Percentiles rank a stretch among this genome's conserved stretches.
These are phyloP conservation scores for Iberis pinnata DNA, from an alignment of 345 rosid genomes.

Conservation along the genomic window DNA sequence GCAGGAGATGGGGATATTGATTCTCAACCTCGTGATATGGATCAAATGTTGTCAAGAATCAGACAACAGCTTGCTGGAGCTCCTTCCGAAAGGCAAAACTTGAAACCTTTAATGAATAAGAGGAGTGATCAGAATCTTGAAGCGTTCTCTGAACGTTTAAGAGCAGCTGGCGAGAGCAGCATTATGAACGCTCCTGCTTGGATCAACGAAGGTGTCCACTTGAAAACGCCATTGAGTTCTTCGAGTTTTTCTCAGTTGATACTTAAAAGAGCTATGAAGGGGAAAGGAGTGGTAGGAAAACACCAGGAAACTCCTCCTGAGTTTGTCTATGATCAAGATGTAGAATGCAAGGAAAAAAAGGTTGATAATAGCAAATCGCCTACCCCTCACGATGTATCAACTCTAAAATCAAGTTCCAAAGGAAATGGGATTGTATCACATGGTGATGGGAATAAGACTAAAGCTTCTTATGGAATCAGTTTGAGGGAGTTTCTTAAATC, in stretches of 20 bases:
- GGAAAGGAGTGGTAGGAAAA: constrained; percentile 39
- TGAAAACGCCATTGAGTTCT: constrained; percentile 27
- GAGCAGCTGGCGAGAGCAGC: constrained; percentile 32
- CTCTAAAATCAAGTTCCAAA: constrained; percentile 27
- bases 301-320: constrained; percentile 26
- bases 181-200: constrained; percentile 27
- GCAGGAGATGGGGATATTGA: constrained; percentile 29
- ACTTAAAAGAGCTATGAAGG: constrained; percentile 37
- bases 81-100: constrained; percentile 29
- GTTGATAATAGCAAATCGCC: constrained; percentile 19
- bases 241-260: constrained; percentile 38
- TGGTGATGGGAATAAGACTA: constrained; percentile 29
- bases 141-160: constrained; percentile 30
- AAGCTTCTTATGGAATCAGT: constrained; percentile 32
- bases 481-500: constrained; percentile 58
- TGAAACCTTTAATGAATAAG: constrained; percentile 30
- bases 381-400: constrained; percentile 13
- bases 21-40: constrained; percentile 33
- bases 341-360: constrained; percentile 28
- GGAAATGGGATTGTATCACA: constrained; percentile 22
- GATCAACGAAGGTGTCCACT: constrained; percentile 22
- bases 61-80: constrained; percentile 35
- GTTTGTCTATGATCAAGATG: constrained; percentile 16
- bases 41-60: constrained; percentile 30
- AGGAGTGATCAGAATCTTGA: constrained; percentile 34